These are phyloP conservation scores for Phytophthora macrochlamydospora DNA, from an alignment of 352 stramenopile genomes.

Conservation along the genomic window DNA sequence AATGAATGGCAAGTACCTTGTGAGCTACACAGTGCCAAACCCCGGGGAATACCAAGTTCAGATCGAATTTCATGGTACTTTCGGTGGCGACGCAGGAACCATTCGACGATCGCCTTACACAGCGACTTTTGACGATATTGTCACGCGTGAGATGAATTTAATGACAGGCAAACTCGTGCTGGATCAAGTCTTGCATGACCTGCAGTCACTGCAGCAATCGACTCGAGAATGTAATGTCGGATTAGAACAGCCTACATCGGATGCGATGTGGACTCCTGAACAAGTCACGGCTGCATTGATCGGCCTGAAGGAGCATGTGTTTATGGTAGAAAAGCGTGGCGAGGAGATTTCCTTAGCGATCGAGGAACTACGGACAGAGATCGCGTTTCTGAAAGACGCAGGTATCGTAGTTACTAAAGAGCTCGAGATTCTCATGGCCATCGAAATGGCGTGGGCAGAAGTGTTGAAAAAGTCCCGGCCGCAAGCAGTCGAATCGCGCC, in stretches of 20 bases:
- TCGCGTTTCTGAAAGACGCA: slow-evolving; percentile 68
- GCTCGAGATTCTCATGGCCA: slow-evolving; percentile 47
- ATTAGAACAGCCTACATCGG: slow-evolving; percentile 70
- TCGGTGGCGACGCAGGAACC: slow-evolving; percentile 82
- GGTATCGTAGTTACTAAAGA: slow-evolving; percentile 63
- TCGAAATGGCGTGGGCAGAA: slow-evolving; percentile 70
- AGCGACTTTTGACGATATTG: slow-evolving; percentile 75
- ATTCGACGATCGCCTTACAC: slow-evolving; percentile 93
- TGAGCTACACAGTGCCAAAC: slow-evolving; percentile 89
- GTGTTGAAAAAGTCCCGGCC: slow-evolving; percentile 68
- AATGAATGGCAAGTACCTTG: slow-evolving; percentile 93
- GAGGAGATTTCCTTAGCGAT: slow-evolving; percentile 66
- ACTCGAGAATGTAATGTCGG: slow-evolving; percentile 75
- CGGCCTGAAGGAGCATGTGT: slow-evolving; percentile 78
- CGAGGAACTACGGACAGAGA: slow-evolving; percentile 68
- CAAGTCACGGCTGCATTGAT: slow-evolving; percentile 72
- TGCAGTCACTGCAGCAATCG: slow-evolving; percentile 63
- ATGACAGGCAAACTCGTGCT: slow-evolving; percentile 84
- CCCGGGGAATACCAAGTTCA: slow-evolving; percentile 86
- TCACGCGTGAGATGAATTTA: slow-evolving; percentile 82
- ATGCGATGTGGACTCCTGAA: slow-evolving; percentile 60
- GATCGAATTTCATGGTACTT: slow-evolving; percentile 93
- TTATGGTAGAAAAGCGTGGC: slow-evolving; percentile 77
- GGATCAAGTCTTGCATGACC: slow-evolving; percentile 69
- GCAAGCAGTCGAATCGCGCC: slow-evolving; percentile 71